Conservation (phyloP, 2,329 filamentous ascomycete species). For the Talaromyces rugulosus region DNA sequence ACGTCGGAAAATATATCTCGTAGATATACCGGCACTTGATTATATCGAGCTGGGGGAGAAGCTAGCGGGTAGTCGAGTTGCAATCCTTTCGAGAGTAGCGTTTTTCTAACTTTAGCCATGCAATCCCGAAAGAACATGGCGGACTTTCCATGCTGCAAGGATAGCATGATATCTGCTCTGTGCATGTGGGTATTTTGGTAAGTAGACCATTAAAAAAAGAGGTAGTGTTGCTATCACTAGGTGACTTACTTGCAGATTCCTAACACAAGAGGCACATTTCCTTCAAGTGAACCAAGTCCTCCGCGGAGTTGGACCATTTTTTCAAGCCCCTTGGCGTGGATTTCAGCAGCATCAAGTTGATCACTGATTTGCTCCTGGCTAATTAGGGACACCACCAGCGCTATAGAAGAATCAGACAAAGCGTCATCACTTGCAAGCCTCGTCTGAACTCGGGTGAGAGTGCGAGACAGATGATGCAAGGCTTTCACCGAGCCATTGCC, state of each 20-base stretch:
- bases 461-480: slow-evolving; percentile 5
- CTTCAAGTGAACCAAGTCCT: slow-evolving; percentile 3
- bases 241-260: slow-evolving; percentile 11
- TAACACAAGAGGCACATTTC: background rate
- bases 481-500: slow-evolving; percentile 3
- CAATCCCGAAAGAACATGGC: slow-evolving; percentile 7
- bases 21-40: background rate
- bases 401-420: slow-evolving; percentile 8
- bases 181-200: background rate
- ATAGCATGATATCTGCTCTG: slow-evolving; percentile 7
- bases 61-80: background rate
- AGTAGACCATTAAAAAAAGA: background rate
- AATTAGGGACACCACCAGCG: slow-evolving; percentile 8
- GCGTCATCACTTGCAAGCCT: slow-evolving; percentile 7
- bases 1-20: slow-evolving; percentile 4
- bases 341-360: background rate
- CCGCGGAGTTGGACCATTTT: slow-evolving; percentile 6
- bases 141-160: slow-evolving; percentile 6
- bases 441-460: background rate
- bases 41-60: background rate
- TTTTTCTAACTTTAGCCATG: background rate
- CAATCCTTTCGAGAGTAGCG: slow-evolving; percentile 1
- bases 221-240: background rate
- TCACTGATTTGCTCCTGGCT: slow-evolving; percentile 9
- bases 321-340: slow-evolving; percentile 8